Percentiles rank a stretch among this genome's conserved stretches.
These are phyloP conservation scores for Rutstroemia sp. DNA, from an alignment of 2,329 filamentous ascomycete species.

Conservation along the genomic window DNA sequence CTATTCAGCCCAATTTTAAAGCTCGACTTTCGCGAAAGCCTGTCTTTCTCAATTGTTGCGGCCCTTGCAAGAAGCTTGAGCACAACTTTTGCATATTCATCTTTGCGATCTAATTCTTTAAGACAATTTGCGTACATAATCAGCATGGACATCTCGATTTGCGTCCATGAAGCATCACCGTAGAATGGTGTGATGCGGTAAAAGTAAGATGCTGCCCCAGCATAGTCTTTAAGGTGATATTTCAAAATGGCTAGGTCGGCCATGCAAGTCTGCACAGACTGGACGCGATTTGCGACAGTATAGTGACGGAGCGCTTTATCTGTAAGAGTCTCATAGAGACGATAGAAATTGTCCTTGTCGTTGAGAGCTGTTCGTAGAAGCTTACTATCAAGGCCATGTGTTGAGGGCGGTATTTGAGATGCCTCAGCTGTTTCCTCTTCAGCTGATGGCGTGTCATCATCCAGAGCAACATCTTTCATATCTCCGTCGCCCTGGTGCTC, in stretches of 20 bases:
- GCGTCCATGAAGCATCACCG: conserved; percentile 68
- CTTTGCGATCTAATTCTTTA: conserved; percentile 63
- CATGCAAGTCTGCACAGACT: conserved; percentile 70
- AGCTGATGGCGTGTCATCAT: conserved; percentile 21
- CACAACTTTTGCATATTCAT: conserved; percentile 72
- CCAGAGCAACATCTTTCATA: conserved; percentile 52
- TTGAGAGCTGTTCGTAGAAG: conserved; percentile 54
- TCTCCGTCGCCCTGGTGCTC: conserved; percentile 30
- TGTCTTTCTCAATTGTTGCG: conserved; percentile 46
- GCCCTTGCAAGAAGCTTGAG: conserved; percentile 68
- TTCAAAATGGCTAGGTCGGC: conserved; percentile 83
- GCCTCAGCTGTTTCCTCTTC: neutral
- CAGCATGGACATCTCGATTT: conserved; percentile 75
- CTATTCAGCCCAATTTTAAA: conserved; percentile 12
- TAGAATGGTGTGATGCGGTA: conserved; percentile 73
- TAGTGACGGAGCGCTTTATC: conserved; percentile 79
- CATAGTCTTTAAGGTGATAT: conserved; percentile 67
- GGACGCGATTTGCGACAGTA: conserved; percentile 67
- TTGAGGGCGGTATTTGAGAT: conserved; percentile 16
- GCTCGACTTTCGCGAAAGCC: conserved; percentile 33
- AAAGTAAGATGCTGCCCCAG: conserved; percentile 69
- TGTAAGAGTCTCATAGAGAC: conserved; percentile 68
- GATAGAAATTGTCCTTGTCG: conserved; percentile 56
- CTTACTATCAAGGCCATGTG: conserved; percentile 45
- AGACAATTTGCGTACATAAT: conserved; percentile 81